Base-by-base conservation (phyloP, 192 early-diverging fungal genomes). In the Backusella mclennaniae region DNA sequence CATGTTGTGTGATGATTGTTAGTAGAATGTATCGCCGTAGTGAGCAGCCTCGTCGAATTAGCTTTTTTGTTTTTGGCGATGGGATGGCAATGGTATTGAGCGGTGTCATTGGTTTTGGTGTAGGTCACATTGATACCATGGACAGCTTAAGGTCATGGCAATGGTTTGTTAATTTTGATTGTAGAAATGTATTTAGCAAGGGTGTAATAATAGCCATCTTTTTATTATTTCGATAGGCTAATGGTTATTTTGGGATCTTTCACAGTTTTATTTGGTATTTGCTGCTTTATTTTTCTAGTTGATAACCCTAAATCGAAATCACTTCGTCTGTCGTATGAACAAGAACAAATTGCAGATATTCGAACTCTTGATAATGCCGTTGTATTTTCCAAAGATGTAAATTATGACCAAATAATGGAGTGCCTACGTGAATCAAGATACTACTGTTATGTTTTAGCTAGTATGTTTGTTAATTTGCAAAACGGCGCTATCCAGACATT, bases 241-340 rank as follows among this genome's bases (percentile, higher is more conserved):
- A 73, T 80, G 79, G 76, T 80, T 73, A 72, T 80, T 35, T 70
- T 80, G 19, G 79, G 79, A 6, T n/a, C 41, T 26, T 33, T 67
- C n/a, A 80, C 79, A 7, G 36, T 69, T 42, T 2, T 66, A 7
- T 76, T 66, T 38, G 79, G 79, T 26, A 8, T 76, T 9, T 11
- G 66, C 11, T 49, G 26, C 33, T 72, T 80, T 23, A 52, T 80
- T 35, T 75, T 69, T 2, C 31, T 80, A n/a, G 21, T 80, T 4
- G 79, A 76, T 26, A 41, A 67, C 17, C 74, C 79, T 5, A 75
- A 56, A 42, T 80, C 79, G 0, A n/a, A 35, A 19, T 7, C 4
- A 12, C 49, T 53, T 53, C 4, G 12, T 0, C 49, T 53, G 19
- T 23, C 49, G 3, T 33, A 33, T 19, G 42, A 56, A 1, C 68